Base-by-base conservation (phyloP, 805 yeast genomes). In the Candida tammaniensis region DNA sequence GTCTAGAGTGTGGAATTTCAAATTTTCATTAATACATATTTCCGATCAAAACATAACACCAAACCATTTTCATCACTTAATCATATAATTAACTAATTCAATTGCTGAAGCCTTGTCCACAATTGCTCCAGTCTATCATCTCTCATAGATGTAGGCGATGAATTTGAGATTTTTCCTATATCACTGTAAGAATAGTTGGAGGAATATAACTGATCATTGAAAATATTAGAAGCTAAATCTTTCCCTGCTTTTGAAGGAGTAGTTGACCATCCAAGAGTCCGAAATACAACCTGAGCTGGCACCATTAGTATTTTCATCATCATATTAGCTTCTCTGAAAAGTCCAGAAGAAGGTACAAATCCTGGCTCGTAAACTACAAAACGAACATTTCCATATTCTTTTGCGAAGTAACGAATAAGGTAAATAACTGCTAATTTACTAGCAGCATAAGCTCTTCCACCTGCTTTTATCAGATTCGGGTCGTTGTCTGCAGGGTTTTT, bases 371-470 rank as follows among this genome's bases (percentile, higher is more conserved):
- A 36, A 13, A 26, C 21, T 7, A 36, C 9, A 13, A 36, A 30
- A 17, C 31, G 27, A n/a, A 36, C 31, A 3, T 30, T 15, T 8
- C 27, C 30, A 15, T 36, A 17, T 12, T 22, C 24, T 22, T 22
- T 20, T 4, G 39, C 39, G 17, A 27, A 20, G 11, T 36, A 30
- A 16, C 31, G 27, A 7, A 19, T 16, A 7, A 31, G 15, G 28
- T 36, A 36, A 16, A 27, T n/a, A 7, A 36, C 25, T 4, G 27
- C 40, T 17, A 36, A 36, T 31, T 36, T 36, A 18, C 30, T 27
- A 11, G 27, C 12, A 16, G 26, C 25, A 24, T 36, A 36, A 24
- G 34, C 35, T 24, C 40, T 31, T 9, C 8, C 3, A 14, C 40
- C 40, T 6, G 36, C 31, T 10, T 11, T 13, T 5, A 12, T 13